Evolutionary conservation across 768 basidiomycete genomes (phyloP).

Genomic region (Kondoa subrosea): DNA sequence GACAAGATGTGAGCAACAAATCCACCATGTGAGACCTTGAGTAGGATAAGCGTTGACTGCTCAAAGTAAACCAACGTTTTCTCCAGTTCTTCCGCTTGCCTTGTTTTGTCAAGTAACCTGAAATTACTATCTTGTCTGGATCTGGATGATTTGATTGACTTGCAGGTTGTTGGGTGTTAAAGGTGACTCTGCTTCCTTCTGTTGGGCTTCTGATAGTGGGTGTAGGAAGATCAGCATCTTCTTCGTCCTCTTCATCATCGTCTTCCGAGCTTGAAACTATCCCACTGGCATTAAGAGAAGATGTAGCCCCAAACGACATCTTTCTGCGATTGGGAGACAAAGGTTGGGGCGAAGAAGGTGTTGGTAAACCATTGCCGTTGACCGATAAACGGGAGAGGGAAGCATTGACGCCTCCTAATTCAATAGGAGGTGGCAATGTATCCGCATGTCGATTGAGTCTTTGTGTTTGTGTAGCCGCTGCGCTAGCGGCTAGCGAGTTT

Average conservation of each 20-base stretch:
- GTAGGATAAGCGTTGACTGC: conserved; percentile 70
- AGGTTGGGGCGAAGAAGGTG: too few relatives aligned
- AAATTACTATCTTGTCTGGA: conserved; percentile 59
- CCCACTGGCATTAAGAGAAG: not conserved
- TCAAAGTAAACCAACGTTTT: conserved; percentile 94
- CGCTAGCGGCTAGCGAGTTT: conserved; percentile 12
- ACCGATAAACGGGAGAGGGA: not conserved
- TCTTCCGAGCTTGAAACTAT: not conserved
- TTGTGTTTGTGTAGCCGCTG: not conserved
- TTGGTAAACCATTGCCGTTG: too few relatives aligned
- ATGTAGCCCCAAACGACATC: not conserved
- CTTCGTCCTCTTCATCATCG: conserved; percentile 10
- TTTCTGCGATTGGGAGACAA: not conserved
- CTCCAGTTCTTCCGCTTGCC: conserved; percentile 89
- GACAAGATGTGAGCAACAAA: conserved; percentile 19
- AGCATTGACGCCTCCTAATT: conserved; percentile 7
- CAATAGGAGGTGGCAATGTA: not conserved
- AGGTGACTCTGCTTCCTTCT: not conserved
- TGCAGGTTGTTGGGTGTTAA: too few relatives aligned
- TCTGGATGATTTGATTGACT: too few relatives aligned
- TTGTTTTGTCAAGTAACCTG: conserved; percentile 91
- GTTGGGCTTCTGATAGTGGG: not conserved
- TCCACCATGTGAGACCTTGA: conserved; percentile 86
- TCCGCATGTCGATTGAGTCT: not conserved
- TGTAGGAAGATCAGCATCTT: not conserved